A percentile compares a stretch with the other conserved stretches of the same genome.
phyloP scores from a whole-genome alignment of 192 early-diverging fungal genomes.

The Linnemannia elongata region DNA sequence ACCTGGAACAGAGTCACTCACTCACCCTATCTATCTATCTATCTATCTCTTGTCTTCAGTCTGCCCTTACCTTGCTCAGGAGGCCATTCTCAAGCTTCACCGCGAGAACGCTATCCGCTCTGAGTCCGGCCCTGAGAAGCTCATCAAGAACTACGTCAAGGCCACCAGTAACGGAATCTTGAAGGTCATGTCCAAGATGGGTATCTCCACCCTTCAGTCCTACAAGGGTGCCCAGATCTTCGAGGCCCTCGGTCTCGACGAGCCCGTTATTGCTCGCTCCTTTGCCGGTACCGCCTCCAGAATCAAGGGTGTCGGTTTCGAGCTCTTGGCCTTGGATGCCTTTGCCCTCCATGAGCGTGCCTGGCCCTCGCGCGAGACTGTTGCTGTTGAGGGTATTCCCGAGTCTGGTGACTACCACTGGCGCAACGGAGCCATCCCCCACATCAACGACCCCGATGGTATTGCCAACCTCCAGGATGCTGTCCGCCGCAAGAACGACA shows the following conservation, averaged over 20 bases:
- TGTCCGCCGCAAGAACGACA: slow-evolving; percentile 91
- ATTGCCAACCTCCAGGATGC: slow-evolving; percentile 96
- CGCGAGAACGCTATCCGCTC: slow-evolving; percentile 82
- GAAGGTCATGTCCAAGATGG: slow-evolving; percentile 99
- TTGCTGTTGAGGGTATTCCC: slow-evolving; percentile 77
- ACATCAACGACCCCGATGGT: slow-evolving; percentile 91
- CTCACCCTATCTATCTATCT: background rate
- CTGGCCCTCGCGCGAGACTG: slow-evolving; percentile 80
- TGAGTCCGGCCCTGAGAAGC: slow-evolving; percentile 73
- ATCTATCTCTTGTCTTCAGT: slow-evolving; percentile 56
- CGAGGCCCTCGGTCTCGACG: slow-evolving; percentile 94
- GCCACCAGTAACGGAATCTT: slow-evolving; percentile 94
- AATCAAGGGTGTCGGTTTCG: slow-evolving; percentile 87
- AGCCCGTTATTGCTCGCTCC: slow-evolving; percentile 88
- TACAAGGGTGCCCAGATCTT: slow-evolving; percentile 99
- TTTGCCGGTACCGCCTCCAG: slow-evolving; percentile 97
- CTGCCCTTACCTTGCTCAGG: slow-evolving; percentile 93
- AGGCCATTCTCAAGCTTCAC: slow-evolving; percentile 90
- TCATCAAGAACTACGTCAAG: slow-evolving; percentile 88
- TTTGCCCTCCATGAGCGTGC: slow-evolving; percentile 88
- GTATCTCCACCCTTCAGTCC: slow-evolving; percentile 95
- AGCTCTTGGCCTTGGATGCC: slow-evolving; percentile 87
- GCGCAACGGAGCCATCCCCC: slow-evolving; percentile 92
- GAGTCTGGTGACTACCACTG: slow-evolving; percentile 98
- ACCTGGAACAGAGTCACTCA: background rate